Evolutionary conservation across 495 filamentous ascomycete species (phyloP).

Genomic region (Pyrenula massariospora): DNA sequence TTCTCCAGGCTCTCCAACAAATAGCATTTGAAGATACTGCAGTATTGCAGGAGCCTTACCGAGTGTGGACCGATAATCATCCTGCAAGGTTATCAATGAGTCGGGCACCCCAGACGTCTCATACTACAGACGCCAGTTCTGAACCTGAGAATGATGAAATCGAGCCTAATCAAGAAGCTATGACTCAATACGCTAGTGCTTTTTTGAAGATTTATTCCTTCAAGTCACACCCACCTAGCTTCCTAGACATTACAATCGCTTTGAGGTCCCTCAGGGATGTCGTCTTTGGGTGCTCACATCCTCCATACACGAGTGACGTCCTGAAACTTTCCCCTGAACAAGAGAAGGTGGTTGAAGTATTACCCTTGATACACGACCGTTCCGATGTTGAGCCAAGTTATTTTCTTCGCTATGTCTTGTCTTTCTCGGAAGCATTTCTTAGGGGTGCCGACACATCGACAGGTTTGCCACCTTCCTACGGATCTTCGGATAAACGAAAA

Average conservation of each 20-base stretch:
- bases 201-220: not conserved
- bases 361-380: not conserved
- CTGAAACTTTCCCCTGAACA: not conserved
- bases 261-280: not conserved
- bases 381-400: not conserved
- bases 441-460: not conserved
- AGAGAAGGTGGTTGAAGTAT: not conserved
- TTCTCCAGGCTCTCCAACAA: slow-evolving; percentile 44
- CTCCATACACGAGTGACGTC: not conserved
- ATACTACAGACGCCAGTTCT: not conserved
- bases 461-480: not conserved
- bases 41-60: slow-evolving; percentile 55
- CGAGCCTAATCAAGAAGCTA: not conserved
- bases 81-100: slow-evolving; percentile 41
- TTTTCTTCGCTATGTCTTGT: not conserved
- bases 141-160: not conserved
- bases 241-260: not conserved
- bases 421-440: not conserved
- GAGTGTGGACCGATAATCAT: slow-evolving; percentile 55
- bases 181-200: not conserved
- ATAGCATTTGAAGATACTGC: slow-evolving; percentile 38
- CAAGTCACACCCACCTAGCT: not conserved
- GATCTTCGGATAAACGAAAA: not conserved
- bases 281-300: not conserved
- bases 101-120: slow-evolving; percentile 18